Percentiles rank a stretch among this genome's conserved stretches.
These are phyloP conservation scores for Codiaeum variegatum DNA, from an alignment of 441 rosid species.

Conservation along the genomic window DNA sequence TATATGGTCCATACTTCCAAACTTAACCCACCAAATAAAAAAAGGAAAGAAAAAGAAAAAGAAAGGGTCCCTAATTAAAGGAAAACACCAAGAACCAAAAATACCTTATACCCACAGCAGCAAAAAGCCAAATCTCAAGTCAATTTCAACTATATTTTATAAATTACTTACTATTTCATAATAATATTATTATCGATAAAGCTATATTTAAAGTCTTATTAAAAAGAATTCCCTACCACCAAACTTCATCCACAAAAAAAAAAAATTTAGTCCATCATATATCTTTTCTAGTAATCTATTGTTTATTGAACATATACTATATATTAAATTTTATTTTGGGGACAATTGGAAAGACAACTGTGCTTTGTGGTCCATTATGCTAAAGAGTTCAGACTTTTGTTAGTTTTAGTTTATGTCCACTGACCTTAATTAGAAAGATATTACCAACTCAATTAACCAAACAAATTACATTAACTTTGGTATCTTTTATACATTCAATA, in stretches of 20 bases:
- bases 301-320: neutral
- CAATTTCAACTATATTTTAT: slow-evolving; percentile 24
- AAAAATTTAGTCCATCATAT: slow-evolving; percentile 17
- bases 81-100: slow-evolving; percentile 22
- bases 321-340: neutral
- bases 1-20: slow-evolving; percentile 23
- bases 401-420: neutral
- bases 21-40: slow-evolving; percentile 17
- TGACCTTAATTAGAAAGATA: slow-evolving; percentile 28
- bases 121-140: slow-evolving; percentile 40
- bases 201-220: too few species aligned
- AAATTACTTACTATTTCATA: too few species aligned
- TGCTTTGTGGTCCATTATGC: slow-evolving; percentile 3
- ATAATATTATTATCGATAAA: too few species aligned
- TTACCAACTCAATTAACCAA: slow-evolving; percentile 9
- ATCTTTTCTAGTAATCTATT: neutral
- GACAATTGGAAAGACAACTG: neutral
- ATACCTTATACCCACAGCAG: slow-evolving; percentile 20
- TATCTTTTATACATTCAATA: too few species aligned
- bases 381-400: slow-evolving; percentile 3
- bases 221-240: neutral
- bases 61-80: neutral
- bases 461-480: neutral
- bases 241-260: slow-evolving; percentile 13
- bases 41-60: neutral